Evolutionary conservation across 345 rosid species (phyloP), one percentile per base, ranked within the genome.

Genomic region (Lepidium aucheri): DNA sequence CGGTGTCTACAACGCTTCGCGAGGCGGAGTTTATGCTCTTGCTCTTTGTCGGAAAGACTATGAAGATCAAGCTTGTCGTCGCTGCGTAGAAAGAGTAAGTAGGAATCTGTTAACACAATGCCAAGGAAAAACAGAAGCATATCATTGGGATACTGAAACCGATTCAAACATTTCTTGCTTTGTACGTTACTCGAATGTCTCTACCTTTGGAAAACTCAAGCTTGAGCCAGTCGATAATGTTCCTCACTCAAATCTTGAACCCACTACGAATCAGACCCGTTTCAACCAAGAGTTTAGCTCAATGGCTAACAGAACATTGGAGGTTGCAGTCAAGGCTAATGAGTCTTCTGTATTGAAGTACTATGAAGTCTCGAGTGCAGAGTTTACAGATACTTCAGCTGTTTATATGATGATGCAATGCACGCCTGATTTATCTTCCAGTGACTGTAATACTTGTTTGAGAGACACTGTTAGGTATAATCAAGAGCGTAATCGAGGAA

Each of bases 351-450:
- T 50, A 0, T 70, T 68, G 20, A 81, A 85, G 55, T 74, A 68
- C 7, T 83, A 58, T 62, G 84, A 65, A 16, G 73, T 72, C 16
- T 79, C 71, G 6, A 68, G 78, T 44, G 74, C 78, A 3, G 65
- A 45, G 17, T 12, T 74, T 26, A 54, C 66, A 3, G 41, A 41
- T 6, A 12, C 0, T 3, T 33, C 59, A 1, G 76, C 22, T 3
- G 76, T 79, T 13, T 79, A 79, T 61, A 76, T 77, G 10, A 4
- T 85, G 43, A 72, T 73, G 79, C 84, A 82, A 39, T 85, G 95
- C 65, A 76, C 80, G 10, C 83, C 91, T n/a, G 95, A 88, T 51
- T 7, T 85, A 15, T 71, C 81, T 2, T 53, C 26, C n/a, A 28
- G 18, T 38, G 75, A 76, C 36, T 85, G 87, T n/a, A 49, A n/a